Evolutionary conservation across 768 basidiomycete species (phyloP).

Genomic region (Candolleomyces eurysporus): DNA sequence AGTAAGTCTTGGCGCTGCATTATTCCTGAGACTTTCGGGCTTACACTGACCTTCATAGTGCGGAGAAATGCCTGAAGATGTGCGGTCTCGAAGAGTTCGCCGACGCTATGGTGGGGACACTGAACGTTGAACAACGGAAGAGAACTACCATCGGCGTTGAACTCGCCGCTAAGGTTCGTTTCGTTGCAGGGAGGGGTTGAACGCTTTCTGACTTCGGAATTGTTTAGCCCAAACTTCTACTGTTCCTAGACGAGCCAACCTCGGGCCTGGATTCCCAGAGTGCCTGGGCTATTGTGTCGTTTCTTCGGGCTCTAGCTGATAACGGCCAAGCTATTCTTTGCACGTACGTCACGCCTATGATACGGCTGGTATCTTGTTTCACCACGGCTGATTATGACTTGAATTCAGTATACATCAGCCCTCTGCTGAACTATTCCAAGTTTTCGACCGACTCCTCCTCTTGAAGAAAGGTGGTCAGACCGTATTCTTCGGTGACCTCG

Average conservation of each 20-base stretch:
- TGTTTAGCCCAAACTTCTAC: slow-evolving; percentile 65
- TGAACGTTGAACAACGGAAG: slow-evolving; percentile 73
- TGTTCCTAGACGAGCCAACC: slow-evolving; percentile 90
- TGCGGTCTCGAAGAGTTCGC: slow-evolving; percentile 62
- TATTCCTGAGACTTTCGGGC: slow-evolving; percentile 4
- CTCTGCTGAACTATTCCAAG: slow-evolving; percentile 78
- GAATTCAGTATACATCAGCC: slow-evolving; percentile 41
- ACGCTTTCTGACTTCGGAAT: slow-evolving; percentile 7
- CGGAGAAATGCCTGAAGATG: slow-evolving; percentile 53
- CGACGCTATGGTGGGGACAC: slow-evolving; percentile 64
- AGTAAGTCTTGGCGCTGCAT: slow-evolving; percentile 46
- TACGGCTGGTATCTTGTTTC: no score
- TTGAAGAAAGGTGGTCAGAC: slow-evolving; percentile 75
- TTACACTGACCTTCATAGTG: slow-evolving; percentile 23
- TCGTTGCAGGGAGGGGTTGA: background rate
- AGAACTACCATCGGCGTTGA: slow-evolving; percentile 86
- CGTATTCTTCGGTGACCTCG: slow-evolving; percentile 75
- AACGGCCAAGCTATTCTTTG: slow-evolving; percentile 89
- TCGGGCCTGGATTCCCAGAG: slow-evolving; percentile 85
- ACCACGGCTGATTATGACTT: background rate
- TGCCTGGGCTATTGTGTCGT: slow-evolving; percentile 78
- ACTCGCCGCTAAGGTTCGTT: slow-evolving; percentile 73
- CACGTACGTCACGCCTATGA: slow-evolving; percentile 64
- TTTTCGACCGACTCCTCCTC: slow-evolving; percentile 77
- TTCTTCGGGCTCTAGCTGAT: slow-evolving; percentile 73